A percentile compares a stretch with the other conserved stretches of the same genome.
These are phyloP conservation scores for Eragrostis tef DNA, from an alignment of 202 grass and related monocot genomes.

Conservation along the genomic window DNA sequence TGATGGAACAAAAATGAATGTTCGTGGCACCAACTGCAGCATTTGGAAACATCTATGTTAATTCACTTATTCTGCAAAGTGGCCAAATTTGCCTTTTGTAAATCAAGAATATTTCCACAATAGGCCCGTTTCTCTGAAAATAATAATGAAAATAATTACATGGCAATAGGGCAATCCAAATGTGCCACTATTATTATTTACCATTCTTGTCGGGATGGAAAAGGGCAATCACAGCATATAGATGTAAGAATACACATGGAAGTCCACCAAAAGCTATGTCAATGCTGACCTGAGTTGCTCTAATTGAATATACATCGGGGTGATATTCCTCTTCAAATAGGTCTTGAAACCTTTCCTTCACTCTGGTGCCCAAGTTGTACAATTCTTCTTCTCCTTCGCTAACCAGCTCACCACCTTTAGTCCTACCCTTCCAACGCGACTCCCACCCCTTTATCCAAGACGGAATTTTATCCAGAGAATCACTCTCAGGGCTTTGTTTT, in stretches of 20 bases:
- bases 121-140: neutral
- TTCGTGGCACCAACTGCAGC: neutral
- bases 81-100: neutral
- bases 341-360: conserved; percentile 74
- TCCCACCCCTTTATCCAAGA: conserved; percentile 81
- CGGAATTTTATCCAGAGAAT: conserved; percentile 62
- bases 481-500: conserved; percentile 37
- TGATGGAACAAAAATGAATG: conserved; percentile 5
- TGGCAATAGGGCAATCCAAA: neutral
- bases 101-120: conserved; percentile 16
- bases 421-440: conserved; percentile 81
- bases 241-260: conserved; percentile 21
- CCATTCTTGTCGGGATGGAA: neutral
- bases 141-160: neutral
- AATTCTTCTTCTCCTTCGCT: conserved; percentile 85
- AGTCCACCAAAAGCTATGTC: conserved; percentile 20
- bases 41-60: neutral
- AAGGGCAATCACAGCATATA: neutral
- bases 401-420: conserved; percentile 80
- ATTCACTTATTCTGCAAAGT: conserved; percentile 10
- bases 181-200: neutral
- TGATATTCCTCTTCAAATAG: conserved; percentile 88
- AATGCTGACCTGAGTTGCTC: conserved; percentile 79
- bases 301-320: conserved; percentile 77
- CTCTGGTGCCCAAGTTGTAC: conserved; percentile 68